Conservation (phyloP, 1,284 basidiomycete species). For the Trametes pubescens region DNA sequence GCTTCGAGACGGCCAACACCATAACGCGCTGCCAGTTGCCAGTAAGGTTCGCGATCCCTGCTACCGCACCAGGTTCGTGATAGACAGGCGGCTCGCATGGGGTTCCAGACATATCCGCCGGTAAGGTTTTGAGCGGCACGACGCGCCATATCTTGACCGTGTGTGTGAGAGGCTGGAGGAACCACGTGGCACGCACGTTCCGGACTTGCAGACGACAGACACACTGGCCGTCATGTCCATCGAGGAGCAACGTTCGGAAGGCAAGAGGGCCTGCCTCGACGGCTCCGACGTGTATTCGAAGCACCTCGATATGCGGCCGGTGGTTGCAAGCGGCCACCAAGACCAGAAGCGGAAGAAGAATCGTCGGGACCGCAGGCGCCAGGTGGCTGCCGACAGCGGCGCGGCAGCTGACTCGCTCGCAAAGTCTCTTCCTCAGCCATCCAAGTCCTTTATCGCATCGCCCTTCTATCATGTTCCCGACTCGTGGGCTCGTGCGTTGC, state of each 20-base stretch:
- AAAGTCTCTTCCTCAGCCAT: background rate
- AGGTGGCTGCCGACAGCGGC: too few relatives aligned
- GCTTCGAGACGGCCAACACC: constrained; percentile 1
- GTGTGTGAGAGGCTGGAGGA: too few relatives aligned
- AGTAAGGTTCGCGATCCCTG: too few relatives aligned
- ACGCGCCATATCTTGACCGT: constrained; percentile 3
- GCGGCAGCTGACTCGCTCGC: too few relatives aligned
- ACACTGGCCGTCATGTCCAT: too few relatives aligned
- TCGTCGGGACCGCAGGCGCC: background rate
- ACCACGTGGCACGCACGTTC: background rate
- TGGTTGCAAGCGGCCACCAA: background rate
- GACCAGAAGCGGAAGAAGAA: background rate
- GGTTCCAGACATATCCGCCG: too few relatives aligned
- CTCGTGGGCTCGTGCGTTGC: background rate
- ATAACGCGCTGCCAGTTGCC: background rate
- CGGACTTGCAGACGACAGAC: too few relatives aligned
- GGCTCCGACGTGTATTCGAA: background rate
- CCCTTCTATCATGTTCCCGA: background rate
- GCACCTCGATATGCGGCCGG: background rate
- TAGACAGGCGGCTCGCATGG: too few relatives aligned
- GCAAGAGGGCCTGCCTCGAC: too few relatives aligned
- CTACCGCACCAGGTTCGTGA: too few relatives aligned
- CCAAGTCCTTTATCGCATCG: background rate
- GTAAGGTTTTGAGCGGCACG: too few relatives aligned
- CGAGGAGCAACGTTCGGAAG: too few relatives aligned